A percentile compares a stretch with the other conserved stretches of the same genome.
These are phyloP conservation scores for Diutina catenulata DNA, from an alignment of 1,139 yeast genomes.

Conservation along the genomic window DNA sequence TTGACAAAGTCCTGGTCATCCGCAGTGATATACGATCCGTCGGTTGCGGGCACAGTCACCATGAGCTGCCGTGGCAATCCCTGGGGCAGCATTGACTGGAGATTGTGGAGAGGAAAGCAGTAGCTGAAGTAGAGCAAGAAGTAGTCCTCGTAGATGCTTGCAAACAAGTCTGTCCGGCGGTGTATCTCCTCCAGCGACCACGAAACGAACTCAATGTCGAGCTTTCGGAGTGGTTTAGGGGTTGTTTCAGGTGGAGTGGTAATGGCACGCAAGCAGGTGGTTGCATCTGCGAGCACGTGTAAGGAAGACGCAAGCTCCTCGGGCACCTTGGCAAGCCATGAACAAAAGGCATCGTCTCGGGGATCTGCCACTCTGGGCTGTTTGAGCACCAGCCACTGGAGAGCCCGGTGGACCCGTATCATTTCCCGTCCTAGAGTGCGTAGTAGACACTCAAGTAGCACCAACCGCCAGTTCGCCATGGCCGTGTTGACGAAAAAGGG, in stretches of 20 bases:
- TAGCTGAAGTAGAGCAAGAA: neutral
- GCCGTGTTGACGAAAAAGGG: neutral
- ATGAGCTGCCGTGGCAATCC: neutral
- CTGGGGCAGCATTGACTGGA: neutral
- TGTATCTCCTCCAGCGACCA: neutral
- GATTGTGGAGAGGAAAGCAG: neutral
- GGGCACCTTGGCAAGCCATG: neutral
- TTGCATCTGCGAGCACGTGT: neutral
- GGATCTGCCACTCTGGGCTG: neutral
- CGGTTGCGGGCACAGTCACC: neutral
- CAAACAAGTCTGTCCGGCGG: neutral
- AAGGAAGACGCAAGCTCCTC: neutral
- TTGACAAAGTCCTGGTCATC: neutral
- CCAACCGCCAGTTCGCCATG: neutral
- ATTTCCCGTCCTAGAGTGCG: neutral
- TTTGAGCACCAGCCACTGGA: neutral
- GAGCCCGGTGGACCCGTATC: neutral
- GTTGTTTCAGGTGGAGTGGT: neutral
- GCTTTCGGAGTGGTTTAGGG: neutral
- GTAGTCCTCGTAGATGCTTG: neutral
- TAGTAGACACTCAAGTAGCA: neutral
- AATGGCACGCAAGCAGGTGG: neutral
- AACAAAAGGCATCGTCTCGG: neutral
- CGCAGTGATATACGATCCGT: neutral
- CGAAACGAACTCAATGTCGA: neutral